Conservation (phyloP, 345 rosid species). For the Eucalyptus microcorys region DNA sequence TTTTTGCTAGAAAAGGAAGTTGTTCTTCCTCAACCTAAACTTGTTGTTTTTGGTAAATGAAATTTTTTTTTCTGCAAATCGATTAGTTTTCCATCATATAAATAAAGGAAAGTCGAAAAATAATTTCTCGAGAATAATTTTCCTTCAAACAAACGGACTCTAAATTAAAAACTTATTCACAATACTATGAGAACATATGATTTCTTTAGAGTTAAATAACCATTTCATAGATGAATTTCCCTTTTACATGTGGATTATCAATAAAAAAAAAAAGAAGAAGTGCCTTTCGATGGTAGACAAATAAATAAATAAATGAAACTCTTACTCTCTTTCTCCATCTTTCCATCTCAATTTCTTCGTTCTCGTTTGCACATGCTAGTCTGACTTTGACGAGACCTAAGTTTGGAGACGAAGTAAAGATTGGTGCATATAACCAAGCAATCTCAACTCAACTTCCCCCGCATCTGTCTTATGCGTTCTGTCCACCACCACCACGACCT, state of each 20-base stretch:
- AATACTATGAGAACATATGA: background rate
- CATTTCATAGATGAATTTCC: background rate
- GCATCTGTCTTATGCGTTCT: background rate
- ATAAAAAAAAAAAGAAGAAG: background rate
- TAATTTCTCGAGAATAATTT: background rate
- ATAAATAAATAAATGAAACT: background rate
- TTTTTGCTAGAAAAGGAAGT: background rate
- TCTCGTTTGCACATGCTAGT: background rate
- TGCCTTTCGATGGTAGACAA: background rate
- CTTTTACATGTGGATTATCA: background rate
- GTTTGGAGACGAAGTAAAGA: background rate
- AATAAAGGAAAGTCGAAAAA: too few species aligned
- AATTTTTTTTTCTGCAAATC: too few species aligned
- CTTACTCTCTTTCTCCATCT: background rate
- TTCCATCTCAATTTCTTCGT: background rate
- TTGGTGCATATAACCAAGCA: background rate
- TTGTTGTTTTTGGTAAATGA: background rate
- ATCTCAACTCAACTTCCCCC: background rate
- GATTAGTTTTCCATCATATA: too few species aligned
- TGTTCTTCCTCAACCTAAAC: background rate
- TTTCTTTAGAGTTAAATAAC: background rate
- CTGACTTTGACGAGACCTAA: background rate
- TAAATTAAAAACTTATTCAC: background rate
- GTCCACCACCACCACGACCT: background rate
- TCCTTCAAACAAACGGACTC: background rate